Evolutionary conservation across 2,329 filamentous ascomycete genomes (phyloP).

Genomic region (Aspergillus proliferans): DNA sequence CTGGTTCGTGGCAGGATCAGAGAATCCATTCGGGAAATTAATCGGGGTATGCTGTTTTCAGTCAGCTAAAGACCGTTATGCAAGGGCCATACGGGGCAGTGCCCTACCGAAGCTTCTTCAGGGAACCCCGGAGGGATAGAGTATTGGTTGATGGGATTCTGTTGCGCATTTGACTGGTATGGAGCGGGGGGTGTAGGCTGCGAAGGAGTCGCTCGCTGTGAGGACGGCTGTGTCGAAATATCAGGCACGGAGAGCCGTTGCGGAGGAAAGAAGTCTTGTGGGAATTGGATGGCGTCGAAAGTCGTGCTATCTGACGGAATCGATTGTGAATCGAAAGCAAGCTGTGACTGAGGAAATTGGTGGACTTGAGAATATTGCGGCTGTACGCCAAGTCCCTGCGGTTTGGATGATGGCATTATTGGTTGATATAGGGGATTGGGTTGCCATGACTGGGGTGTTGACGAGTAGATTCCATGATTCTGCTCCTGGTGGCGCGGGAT

Average conservation of each 20-base stretch:
- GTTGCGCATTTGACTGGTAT: constrained; percentile 13
- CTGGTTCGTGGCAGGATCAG: constrained; percentile 17
- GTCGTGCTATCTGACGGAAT: constrained; percentile 23
- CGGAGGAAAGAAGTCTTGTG: constrained; percentile 25
- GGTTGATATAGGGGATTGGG: constrained; percentile 25
- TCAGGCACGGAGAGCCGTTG: constrained; percentile 23
- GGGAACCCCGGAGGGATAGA: constrained; percentile 21
- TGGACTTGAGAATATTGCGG: constrained; percentile 27
- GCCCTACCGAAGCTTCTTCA: constrained; percentile 19
- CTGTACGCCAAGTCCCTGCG: constrained; percentile 21
- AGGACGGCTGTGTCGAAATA: constrained; percentile 19
- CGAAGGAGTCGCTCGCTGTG: constrained; percentile 12
- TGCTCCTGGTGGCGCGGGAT: constrained; percentile 19
- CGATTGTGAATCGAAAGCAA: constrained; percentile 25
- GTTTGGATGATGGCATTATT: constrained; percentile 14
- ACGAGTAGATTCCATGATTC: constrained; percentile 27
- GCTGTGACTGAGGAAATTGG: constrained; percentile 26
- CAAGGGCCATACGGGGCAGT: not conserved
- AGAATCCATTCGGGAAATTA: constrained; percentile 26
- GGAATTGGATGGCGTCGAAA: constrained; percentile 28
- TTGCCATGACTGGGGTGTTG: constrained; percentile 28
- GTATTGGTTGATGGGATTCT: constrained; percentile 20
- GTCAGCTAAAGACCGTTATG: constrained; percentile 7
- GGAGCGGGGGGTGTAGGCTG: constrained; percentile 17
- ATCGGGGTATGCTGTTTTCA: constrained; percentile 18